These are phyloP conservation scores for Dactylellina leptospora DNA, from an alignment of 2,329 filamentous ascomycete species.

Conservation along the genomic window DNA sequence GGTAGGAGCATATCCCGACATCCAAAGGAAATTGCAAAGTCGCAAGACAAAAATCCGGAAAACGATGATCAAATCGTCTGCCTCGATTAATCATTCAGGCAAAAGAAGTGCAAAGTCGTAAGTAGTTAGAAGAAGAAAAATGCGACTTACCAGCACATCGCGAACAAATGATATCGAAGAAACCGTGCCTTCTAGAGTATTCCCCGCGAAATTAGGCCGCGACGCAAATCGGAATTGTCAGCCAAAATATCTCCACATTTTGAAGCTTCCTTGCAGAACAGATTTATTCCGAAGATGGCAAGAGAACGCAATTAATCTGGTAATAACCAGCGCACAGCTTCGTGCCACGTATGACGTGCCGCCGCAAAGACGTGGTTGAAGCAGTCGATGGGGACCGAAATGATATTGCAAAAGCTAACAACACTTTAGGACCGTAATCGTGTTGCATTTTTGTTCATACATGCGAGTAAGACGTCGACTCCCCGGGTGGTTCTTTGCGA, in stretches of 20 bases:
- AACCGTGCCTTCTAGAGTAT: slow-evolving; percentile 76
- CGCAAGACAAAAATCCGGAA: background rate
- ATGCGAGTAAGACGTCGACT: too few relatives aligned
- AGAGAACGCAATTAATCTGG: slow-evolving; percentile 18
- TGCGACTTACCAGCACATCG: slow-evolving; percentile 76
- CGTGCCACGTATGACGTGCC: slow-evolving; percentile 30
- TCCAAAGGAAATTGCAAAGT: slow-evolving; percentile 14
- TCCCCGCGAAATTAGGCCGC: slow-evolving; percentile 48
- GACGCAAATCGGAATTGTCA: slow-evolving; percentile 59
- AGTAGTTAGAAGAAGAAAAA: slow-evolving; percentile 54
- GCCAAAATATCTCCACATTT: slow-evolving; percentile 51
- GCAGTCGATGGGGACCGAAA: too few relatives aligned
- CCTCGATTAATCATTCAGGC: too few relatives aligned
- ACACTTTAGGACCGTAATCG: too few relatives aligned
- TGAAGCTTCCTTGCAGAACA: slow-evolving; percentile 44
- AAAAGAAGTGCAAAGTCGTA: background rate
- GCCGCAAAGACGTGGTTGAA: too few relatives aligned
- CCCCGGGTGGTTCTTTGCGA: too few relatives aligned
- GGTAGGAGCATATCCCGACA: background rate
- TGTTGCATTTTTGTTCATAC: slow-evolving; percentile 50
- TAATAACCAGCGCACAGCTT: slow-evolving; percentile 13
- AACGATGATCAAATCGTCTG: too few relatives aligned
- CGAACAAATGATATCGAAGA: slow-evolving; percentile 86
- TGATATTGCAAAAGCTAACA: too few relatives aligned
- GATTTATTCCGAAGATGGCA: slow-evolving; percentile 50